Percentiles rank a stretch among this genome's conserved stretches.
Conservation (phyloP, 2,329 filamentous ascomycete species). For the Sporothrix phasma region DNA sequence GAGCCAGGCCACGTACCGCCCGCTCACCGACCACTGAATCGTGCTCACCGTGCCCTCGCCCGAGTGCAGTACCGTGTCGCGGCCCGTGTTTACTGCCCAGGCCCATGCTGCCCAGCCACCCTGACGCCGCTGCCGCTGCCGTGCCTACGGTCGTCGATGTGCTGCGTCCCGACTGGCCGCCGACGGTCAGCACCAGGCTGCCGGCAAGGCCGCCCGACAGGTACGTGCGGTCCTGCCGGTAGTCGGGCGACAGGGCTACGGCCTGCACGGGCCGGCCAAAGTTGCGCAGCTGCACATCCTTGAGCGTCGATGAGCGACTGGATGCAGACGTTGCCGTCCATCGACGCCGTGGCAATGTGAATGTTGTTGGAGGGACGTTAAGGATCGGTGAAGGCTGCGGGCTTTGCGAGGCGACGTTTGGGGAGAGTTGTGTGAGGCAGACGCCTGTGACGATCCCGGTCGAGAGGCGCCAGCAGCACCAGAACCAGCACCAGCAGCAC, state of each 20-base stretch:
- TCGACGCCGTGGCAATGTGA: conserved; percentile 84
- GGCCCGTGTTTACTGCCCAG: conserved; percentile 67
- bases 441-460: conserved; percentile 33
- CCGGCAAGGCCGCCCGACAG: conserved; percentile 85
- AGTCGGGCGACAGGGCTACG: conserved; percentile 90
- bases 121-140: conserved; percentile 73
- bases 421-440: conserved; percentile 43
- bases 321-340: conserved; percentile 92
- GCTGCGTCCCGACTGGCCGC: conserved; percentile 67
- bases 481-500: conserved; percentile 21
- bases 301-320: conserved; percentile 76
- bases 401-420: conserved; percentile 41
- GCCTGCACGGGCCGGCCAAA: conserved; percentile 89
- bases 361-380: conserved; percentile 81
- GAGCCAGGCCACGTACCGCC: conserved; percentile 87
- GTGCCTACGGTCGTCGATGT: conserved; percentile 80
- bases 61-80: conserved; percentile 78
- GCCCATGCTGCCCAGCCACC: conserved; percentile 85
- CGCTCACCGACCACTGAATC: conserved; percentile 90
- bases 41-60: conserved; percentile 85
- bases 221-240: conserved; percentile 79
- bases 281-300: conserved; percentile 84
- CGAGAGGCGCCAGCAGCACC: conserved; percentile 18
- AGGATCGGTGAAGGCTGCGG: conserved; percentile 49
- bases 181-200: conserved; percentile 74